Conservation (phyloP, 345 rosid genomes). For the Populus tremula region DNA sequence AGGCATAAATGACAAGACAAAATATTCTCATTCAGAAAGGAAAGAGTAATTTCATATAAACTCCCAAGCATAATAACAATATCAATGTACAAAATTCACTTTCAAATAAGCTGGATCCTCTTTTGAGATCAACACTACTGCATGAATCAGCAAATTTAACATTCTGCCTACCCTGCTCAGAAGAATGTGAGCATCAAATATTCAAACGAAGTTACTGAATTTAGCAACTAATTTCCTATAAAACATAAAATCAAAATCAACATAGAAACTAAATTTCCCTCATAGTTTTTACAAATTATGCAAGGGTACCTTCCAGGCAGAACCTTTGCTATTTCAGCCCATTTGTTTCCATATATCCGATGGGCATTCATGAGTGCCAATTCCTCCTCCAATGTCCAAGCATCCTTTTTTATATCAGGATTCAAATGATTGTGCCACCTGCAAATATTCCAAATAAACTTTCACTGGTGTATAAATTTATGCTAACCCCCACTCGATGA, state of each 20-base stretch:
- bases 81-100: not conserved
- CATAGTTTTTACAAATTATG: not conserved
- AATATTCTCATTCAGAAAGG: not conserved
- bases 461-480: not conserved
- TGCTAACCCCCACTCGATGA: not conserved
- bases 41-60: not conserved
- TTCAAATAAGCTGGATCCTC: not conserved
- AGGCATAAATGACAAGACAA: not conserved
- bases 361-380: constrained; percentile 78
- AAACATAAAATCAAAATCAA: not conserved
- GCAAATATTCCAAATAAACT: constrained; percentile 21
- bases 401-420: constrained; percentile 90
- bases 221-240: not conserved
- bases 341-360: constrained; percentile 69
- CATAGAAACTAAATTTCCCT: constrained; percentile 4
- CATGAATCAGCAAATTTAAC: not conserved
- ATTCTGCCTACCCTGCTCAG: not conserved
- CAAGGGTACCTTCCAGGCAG: constrained; percentile 86
- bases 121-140: not conserved
- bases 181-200: not conserved
- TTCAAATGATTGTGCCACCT: constrained; percentile 99
- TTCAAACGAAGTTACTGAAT: not conserved
- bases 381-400: constrained; percentile 94
- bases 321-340: constrained; percentile 98
- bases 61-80: not conserved